These are phyloP conservation scores for Aciculosporium take DNA, from an alignment of 2,329 filamentous ascomycete species.

Conservation along the genomic window DNA sequence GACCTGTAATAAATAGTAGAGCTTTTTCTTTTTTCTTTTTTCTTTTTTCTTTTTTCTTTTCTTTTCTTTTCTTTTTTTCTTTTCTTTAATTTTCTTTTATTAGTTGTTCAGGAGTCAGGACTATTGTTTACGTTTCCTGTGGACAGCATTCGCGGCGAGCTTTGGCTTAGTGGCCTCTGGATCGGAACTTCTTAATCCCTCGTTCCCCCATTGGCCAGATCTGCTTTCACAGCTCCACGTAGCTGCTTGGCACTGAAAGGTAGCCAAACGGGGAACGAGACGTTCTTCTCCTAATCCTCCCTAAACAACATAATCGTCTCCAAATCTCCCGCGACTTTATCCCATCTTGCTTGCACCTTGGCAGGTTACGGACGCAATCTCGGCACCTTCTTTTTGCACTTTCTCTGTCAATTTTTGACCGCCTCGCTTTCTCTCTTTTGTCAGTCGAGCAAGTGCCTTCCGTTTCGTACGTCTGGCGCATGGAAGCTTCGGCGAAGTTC, in stretches of 20 bases:
- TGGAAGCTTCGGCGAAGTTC: slow-evolving; percentile 22
- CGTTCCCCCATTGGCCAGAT: slow-evolving; percentile 9
- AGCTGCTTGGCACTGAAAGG: slow-evolving; percentile 14
- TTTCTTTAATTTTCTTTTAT: too few relatives aligned
- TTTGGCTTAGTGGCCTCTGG: not conserved
- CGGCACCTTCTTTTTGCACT: slow-evolving; percentile 8
- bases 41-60: too few relatives aligned
- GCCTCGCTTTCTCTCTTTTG: slow-evolving; percentile 7
- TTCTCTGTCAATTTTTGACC: slow-evolving; percentile 10
- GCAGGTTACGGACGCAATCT: slow-evolving; percentile 13
- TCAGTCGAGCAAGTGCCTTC: slow-evolving; percentile 4
- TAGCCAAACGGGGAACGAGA: slow-evolving; percentile 17
- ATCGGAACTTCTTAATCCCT: slow-evolving; percentile 12
- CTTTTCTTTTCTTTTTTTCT: too few relatives aligned
- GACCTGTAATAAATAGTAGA: not conserved
- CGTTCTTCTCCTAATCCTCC: slow-evolving; percentile 9
- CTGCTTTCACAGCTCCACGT: slow-evolving; percentile 6
- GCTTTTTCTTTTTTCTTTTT: too few relatives aligned
- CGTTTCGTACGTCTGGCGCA: slow-evolving; percentile 20
- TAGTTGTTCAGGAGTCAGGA: too few relatives aligned
- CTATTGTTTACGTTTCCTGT: too few relatives aligned
- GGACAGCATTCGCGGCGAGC: too few relatives aligned
- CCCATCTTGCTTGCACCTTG: slow-evolving; percentile 13
- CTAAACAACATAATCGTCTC: slow-evolving; percentile 8
- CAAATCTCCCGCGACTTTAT: slow-evolving; percentile 8